Evolutionary conservation across 805 yeast genomes (phyloP), one percentile per base, ranked within the genome.

Genomic region (Brettanomyces sp.): DNA sequence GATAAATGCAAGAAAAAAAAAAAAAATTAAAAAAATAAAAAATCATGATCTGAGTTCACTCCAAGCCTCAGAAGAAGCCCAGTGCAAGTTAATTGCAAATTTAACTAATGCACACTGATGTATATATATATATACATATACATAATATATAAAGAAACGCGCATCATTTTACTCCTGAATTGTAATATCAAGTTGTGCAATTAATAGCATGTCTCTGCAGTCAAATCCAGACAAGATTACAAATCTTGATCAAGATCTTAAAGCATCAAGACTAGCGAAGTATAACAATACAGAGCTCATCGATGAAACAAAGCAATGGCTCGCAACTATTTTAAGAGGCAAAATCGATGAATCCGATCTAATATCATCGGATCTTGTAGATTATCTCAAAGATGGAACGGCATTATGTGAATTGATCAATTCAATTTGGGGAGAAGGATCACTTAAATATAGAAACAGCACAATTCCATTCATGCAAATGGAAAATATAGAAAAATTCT

Each of bases 401-500:
- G 62, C 71, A 0, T 59, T 80, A n/a, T 77, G 83, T 51, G 61
- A 63, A 49, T 52, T 80, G 25, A 64, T 67, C 5, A 72, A 72
- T 46, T 59, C 59, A 1, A 67, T 77, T 14, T 62, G 59, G 57
- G 68, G 69, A 5, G 63, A 67, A 1, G 45, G 50, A 9, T 61
- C 67, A 2, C 58, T 69, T 3, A 75, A 71, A 50, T 80, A 62
- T 59, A 85, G 82, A 58, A 70, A 69, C 43, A 77, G 87, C 9
- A 68, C 70, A 44, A 79, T 85, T 82, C 91, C 95, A 3, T 87
- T 86, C 59, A 75, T 80, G 13, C 77, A 81, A 63, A 87, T 87
- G 96, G 95, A 87, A 57, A 86, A 86, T 56, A 85, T 87, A 33
- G 78, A 87, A 43, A 76, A 77, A 51, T 87, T 87, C 56, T 65